phyloP scores from a whole-genome alignment of 2,329 filamentous ascomycete genomes.

The Elsinoe australis region DNA sequence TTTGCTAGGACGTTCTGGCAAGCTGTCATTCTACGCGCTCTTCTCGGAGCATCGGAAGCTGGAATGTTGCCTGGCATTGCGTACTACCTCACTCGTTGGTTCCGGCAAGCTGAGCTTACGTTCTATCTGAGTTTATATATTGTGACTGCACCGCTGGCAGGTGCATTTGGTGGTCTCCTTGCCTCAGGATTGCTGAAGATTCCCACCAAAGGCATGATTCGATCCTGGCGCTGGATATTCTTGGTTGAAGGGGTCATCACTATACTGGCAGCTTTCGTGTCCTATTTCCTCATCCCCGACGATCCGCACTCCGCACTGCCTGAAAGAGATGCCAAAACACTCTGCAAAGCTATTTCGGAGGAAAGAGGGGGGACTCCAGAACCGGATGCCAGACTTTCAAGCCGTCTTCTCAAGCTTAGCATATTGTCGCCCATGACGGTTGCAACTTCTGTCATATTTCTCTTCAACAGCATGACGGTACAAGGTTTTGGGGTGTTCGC shows the following conservation, averaged over 20 bases:
- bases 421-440: background rate
- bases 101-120: conserved; percentile 15
- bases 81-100: conserved; percentile 16
- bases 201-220: conserved; percentile 23
- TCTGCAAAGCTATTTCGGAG: background rate
- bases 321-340: conserved; percentile 25
- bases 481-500: background rate
- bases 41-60: conserved; percentile 30
- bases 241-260: conserved; percentile 29
- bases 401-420: background rate
- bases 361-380: background rate
- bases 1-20: conserved; percentile 41
- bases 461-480: background rate
- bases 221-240: conserved; percentile 28
- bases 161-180: conserved; percentile 26
- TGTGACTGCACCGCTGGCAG: conserved; percentile 19
- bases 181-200: conserved; percentile 25
- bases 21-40: conserved; percentile 40
- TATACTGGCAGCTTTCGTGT: conserved; percentile 25
- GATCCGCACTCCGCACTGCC: conserved; percentile 29
- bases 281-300: conserved; percentile 29
- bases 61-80: conserved; percentile 16
- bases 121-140: conserved; percentile 15
- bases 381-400: background rate
- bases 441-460: background rate